Conservation (phyloP, 2,329 filamentous ascomycete genomes). For the Botrytis aclada region DNA sequence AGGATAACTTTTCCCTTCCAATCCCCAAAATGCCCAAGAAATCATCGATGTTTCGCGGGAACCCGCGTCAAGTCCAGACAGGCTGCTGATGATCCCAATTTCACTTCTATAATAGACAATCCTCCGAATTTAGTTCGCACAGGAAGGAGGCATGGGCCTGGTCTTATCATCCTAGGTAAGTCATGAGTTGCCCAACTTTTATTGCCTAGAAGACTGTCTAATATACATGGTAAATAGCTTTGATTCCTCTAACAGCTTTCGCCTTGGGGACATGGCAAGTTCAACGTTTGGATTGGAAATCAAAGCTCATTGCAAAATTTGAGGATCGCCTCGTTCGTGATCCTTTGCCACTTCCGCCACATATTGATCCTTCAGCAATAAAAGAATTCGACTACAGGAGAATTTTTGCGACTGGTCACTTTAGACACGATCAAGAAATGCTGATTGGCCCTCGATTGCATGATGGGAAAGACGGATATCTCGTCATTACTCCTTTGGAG, state of each 20-base stretch:
- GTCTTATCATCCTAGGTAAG: slow-evolving; percentile 72
- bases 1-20: slow-evolving; percentile 5
- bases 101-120: slow-evolving; percentile 82
- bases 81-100: slow-evolving; percentile 69
- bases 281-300: slow-evolving; percentile 89
- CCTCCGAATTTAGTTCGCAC: slow-evolving; percentile 78
- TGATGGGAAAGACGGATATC: slow-evolving; percentile 85
- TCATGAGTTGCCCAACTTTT: background rate
- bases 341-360: slow-evolving; percentile 80
- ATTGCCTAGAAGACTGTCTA: background rate
- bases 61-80: slow-evolving; percentile 26
- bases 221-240: slow-evolving; percentile 28
- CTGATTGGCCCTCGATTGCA: slow-evolving; percentile 84
- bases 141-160: slow-evolving; percentile 69
- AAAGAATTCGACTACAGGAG: slow-evolving; percentile 89
- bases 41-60: slow-evolving; percentile 32
- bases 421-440: slow-evolving; percentile 93
- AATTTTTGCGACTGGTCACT: slow-evolving; percentile 69
- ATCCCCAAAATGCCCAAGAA: slow-evolving; percentile 27
- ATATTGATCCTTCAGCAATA: slow-evolving; percentile 76
- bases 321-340: slow-evolving; percentile 87
- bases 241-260: slow-evolving; percentile 92
- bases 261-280: slow-evolving; percentile 93
- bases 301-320: slow-evolving; percentile 82
- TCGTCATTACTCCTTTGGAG: slow-evolving; percentile 90